Conservation (phyloP, 306 rosid species). For the Arachis hypogaea region DNA sequence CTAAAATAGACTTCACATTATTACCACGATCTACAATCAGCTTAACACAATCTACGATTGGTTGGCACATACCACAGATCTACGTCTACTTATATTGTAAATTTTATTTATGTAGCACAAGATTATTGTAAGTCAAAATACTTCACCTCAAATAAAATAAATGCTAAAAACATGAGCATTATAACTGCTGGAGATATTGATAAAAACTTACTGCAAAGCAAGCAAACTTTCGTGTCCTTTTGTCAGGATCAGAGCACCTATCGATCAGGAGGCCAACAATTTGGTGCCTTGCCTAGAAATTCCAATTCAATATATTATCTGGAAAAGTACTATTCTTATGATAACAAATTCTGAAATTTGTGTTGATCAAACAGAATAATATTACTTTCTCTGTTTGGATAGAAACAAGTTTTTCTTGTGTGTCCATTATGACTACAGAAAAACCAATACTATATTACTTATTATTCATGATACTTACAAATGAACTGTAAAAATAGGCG, state of each 20-base stretch:
- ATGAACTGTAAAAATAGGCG: conserved; percentile 70
- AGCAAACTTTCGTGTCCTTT: conserved; percentile 92
- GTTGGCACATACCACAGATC: no score
- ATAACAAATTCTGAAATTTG: conserved; percentile 16
- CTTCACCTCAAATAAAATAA: background rate
- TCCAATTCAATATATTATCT: conserved; percentile 32
- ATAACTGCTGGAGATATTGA: conserved; percentile 13
- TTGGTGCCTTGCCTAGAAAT: conserved; percentile 69
- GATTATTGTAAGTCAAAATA: background rate
- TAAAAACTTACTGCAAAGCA: conserved; percentile 94
- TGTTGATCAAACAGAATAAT: conserved; percentile 5
- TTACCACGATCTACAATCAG: no score
- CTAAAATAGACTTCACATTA: no score
- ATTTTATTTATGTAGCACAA: background rate
- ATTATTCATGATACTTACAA: conserved; percentile 52
- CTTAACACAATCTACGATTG: no score
- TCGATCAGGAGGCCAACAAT: conserved; percentile 80
- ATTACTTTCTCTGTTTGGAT: background rate
- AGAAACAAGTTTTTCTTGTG: background rate
- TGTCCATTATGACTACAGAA: conserved; percentile 3
- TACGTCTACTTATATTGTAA: no score
- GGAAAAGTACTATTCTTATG: conserved; percentile 7
- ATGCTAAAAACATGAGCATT: background rate
- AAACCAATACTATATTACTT: no score
- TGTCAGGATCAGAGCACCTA: conserved; percentile 92